Evolutionary conservation across 192 early-diverging fungal species (phyloP).

Genomic region (Backusella morwellensis): DNA sequence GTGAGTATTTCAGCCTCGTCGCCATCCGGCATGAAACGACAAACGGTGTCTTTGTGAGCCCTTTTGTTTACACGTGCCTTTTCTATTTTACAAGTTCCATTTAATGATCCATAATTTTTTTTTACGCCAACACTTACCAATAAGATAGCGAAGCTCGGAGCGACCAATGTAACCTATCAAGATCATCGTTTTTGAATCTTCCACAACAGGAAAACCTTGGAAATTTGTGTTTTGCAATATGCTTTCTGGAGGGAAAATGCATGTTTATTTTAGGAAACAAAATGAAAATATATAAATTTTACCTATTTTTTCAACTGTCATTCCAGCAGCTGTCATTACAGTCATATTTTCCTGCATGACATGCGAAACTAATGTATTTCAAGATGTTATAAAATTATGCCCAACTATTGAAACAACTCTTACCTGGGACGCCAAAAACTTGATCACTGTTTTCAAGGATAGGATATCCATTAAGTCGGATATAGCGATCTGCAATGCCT

Average conservation of each 20-base stretch:
- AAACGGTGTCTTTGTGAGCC: constrained; percentile 45
- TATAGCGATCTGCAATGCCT: constrained; percentile 78
- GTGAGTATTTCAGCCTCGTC: constrained; percentile 27
- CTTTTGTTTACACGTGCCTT: constrained; percentile 47
- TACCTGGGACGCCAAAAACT: constrained; percentile 54
- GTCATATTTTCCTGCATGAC: constrained; percentile 60
- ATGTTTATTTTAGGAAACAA: not conserved
- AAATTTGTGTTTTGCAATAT: constrained; percentile 52
- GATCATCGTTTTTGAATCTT: constrained; percentile 54
- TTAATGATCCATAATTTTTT: not conserved
- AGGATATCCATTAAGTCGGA: constrained; percentile 75
- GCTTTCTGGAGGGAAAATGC: constrained; percentile 23
- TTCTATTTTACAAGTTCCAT: constrained; percentile 15
- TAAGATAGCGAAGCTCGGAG: constrained; percentile 56
- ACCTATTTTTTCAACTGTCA: constrained; percentile 49
- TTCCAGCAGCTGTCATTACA: constrained; percentile 56
- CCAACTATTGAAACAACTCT: not conserved
- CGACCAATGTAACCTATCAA: constrained; percentile 72
- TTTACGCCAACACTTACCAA: constrained; percentile 31
- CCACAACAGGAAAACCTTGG: constrained; percentile 77
- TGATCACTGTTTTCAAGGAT: constrained; percentile 74
- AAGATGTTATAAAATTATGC: not conserved
- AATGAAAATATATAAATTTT: not conserved
- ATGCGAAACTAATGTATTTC: constrained; percentile 37
- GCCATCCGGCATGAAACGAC: constrained; percentile 41